A percentile compares a stretch with the other conserved stretches of the same genome.
phyloP scores from a whole-genome alignment of 805 yeast genomes.

The Clavispora asparagi region DNA sequence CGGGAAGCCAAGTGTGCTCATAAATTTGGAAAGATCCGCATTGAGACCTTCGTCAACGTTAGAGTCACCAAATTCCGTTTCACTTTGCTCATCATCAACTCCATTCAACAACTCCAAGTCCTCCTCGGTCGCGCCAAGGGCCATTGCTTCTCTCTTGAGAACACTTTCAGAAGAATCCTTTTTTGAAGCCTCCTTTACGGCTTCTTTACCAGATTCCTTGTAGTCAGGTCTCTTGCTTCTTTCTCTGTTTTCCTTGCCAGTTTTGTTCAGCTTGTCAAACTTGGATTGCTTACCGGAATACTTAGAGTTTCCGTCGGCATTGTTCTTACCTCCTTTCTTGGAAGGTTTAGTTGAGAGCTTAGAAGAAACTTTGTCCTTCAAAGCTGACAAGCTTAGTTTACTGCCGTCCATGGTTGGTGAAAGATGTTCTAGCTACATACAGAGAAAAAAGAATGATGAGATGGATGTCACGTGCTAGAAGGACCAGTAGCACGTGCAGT shows the following conservation, averaged over 20 bases:
- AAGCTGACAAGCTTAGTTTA: constrained; percentile 46
- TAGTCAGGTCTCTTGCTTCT: constrained; percentile 2
- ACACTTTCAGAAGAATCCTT: constrained; percentile 21
- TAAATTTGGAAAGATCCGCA: constrained; percentile 54
- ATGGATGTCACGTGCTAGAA: constrained; percentile 7
- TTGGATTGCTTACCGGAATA: constrained; percentile 15
- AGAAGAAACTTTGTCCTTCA: constrained; percentile 59
- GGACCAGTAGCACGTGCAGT: background rate
- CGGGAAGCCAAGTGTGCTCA: constrained; percentile 65
- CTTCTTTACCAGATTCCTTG: background rate
- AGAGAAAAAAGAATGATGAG: constrained; percentile 3
- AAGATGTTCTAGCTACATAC: background rate
- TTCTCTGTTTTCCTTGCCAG: constrained; percentile 12
- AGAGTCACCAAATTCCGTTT: constrained; percentile 43
- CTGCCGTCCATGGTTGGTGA: constrained; percentile 36
- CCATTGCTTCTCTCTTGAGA: constrained; percentile 68
- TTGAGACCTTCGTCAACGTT: constrained; percentile 39
- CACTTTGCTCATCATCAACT: constrained; percentile 47
- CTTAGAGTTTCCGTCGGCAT: background rate
- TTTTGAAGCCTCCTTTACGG: background rate
- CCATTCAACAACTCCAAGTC: constrained; percentile 64
- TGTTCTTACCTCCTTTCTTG: background rate
- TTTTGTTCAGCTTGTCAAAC: constrained; percentile 7
- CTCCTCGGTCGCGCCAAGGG: constrained; percentile 82
- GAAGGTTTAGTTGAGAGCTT: constrained; percentile 30